Evolutionary conservation across 2,329 filamentous ascomycete species (phyloP).

Genomic region (Blastomyces emzantsi): DNA sequence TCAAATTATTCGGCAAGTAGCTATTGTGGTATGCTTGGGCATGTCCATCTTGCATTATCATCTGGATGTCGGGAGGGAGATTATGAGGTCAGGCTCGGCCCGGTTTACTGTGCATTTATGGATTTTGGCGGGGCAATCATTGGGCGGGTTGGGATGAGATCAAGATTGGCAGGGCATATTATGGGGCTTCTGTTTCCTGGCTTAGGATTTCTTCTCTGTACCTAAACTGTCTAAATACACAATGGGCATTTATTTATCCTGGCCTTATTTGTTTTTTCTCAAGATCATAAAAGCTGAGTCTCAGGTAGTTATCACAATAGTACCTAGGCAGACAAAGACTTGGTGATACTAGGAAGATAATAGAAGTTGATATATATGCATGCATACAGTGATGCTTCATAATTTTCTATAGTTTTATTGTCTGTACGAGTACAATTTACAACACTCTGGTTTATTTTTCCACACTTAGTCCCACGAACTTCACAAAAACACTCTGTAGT

Average conservation of each 20-base stretch:
- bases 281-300: not conserved
- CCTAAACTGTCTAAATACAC: not conserved
- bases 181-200: not conserved
- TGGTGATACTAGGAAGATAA: not conserved
- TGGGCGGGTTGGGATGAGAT: not conserved
- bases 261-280: not conserved
- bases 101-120: not conserved
- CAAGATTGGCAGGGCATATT: not conserved
- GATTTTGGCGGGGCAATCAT: not conserved
- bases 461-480: not conserved
- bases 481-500: not conserved
- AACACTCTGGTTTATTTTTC: not conserved
- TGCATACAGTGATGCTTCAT: not conserved
- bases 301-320: not conserved
- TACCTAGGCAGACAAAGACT: not conserved
- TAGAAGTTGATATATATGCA: not conserved
- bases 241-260: not conserved
- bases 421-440: not conserved
- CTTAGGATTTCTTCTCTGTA: not conserved
- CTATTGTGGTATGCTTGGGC: not conserved
- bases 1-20: not conserved
- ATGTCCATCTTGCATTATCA: slow-evolving; percentile 1
- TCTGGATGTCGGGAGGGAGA: not conserved
- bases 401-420: not conserved
- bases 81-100: not conserved